Base-by-base conservation (phyloP, 805 yeast species). In the Candida yuanshanica region DNA sequence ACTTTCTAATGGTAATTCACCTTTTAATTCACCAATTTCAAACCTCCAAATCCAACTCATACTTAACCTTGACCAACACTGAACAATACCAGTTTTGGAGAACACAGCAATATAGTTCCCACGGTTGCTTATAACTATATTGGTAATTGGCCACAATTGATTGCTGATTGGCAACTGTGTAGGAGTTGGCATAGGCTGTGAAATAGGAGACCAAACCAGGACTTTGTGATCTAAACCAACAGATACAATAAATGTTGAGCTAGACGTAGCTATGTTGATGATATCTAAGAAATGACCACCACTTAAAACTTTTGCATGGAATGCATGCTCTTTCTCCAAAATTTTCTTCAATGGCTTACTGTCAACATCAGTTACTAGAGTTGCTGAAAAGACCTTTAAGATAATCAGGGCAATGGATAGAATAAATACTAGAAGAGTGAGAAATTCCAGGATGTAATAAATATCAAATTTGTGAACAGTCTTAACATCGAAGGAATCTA, bases 171-270 rank as follows among this genome's bases (percentile, higher is more conserved):
- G 74, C 21, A 71, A 52, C 35, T 63, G 68, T 1, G 72, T 65
- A 7, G 78, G 79, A 20, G 52, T 45, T 38, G 71, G 81, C 37
- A 63, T 58, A 32, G 69, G 84, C 17, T 55, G 59, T 1, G 68
- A 60, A 41, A 79, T 55, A 4, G 89, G 89, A 0, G 85, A 81
- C 95, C 95, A 86, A 10, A 85, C 75, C 24, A 77, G 58, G 4
- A 86, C 70, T 44, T 71, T 75, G 50, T 83, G 89, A 51, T 86
- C 95, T 54, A 87, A 64, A 4, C 90, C 91, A 21, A 83, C 72
- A 1, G 84, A 72, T 0, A 85, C 78, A 20, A 84, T 69, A 51
- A 83, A 81, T 3, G 87, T 79, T 12, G 74, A 64, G 17, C 69
- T 59, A 12, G 85, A 79, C 0, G 87, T 73, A n/a, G 70, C 62